phyloP scores from a whole-genome alignment of 2,329 filamentous ascomycete genomes.

The Arachnomyces sp. region DNA sequence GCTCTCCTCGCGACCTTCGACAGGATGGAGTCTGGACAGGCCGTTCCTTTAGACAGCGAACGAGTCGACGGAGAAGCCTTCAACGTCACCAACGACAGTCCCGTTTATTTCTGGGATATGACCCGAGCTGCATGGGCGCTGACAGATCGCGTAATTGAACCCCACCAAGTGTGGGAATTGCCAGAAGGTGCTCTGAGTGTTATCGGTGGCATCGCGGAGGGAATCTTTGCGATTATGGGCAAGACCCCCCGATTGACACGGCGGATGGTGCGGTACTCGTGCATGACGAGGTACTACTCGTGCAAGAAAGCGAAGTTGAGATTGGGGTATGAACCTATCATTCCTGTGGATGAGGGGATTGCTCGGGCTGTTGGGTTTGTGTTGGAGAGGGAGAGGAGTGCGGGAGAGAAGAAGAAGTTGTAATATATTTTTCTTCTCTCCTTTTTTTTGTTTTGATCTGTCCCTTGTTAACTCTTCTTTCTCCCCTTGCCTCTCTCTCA shows the following conservation, averaged over 20 bases:
- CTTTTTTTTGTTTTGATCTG: slow-evolving; percentile 16
- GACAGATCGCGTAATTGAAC: slow-evolving; percentile 37
- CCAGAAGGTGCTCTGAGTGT: slow-evolving; percentile 32
- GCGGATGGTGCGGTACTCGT: slow-evolving; percentile 40
- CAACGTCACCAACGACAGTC: slow-evolving; percentile 82
- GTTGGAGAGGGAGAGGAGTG: slow-evolving; percentile 25
- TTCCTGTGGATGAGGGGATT: slow-evolving; percentile 40
- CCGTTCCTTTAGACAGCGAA: slow-evolving; percentile 62
- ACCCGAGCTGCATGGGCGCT: slow-evolving; percentile 66
- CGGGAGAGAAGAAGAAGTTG: slow-evolving; percentile 33
- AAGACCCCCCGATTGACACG: slow-evolving; percentile 40
- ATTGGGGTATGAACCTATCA: slow-evolving; percentile 39
- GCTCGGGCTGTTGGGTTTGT: slow-evolving; percentile 39
- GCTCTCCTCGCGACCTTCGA: slow-evolving; percentile 58
- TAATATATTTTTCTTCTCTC: slow-evolving; percentile 19
- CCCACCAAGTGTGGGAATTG: slow-evolving; percentile 34
- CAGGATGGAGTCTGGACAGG: slow-evolving; percentile 38
- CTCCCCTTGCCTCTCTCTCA: not conserved
- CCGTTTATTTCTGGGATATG: slow-evolving; percentile 88
- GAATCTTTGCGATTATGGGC: slow-evolving; percentile 35
- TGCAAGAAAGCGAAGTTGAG: slow-evolving; percentile 40
- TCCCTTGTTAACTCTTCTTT: slow-evolving; percentile 8
- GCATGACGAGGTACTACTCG: slow-evolving; percentile 42
- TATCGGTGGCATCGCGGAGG: slow-evolving; percentile 37
- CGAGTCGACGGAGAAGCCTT: slow-evolving; percentile 78